Evolutionary conservation across 352 stramenopile species (phyloP), one percentile per base, ranked within the genome.

Genomic region (Phytophthora sp.): DNA sequence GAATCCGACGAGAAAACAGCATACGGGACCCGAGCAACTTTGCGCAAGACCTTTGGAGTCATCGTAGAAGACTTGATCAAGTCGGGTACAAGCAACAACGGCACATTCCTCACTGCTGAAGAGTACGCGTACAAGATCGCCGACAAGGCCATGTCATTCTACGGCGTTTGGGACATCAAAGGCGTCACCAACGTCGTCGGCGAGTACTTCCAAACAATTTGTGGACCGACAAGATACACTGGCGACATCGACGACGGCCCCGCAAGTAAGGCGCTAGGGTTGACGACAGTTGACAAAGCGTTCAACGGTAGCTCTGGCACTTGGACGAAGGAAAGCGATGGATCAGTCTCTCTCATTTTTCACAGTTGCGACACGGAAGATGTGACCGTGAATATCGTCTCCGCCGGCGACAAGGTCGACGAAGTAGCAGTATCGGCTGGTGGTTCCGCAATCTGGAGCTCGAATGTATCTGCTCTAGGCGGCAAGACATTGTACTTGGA

Each of bases 361-460:
- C 3, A 32, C 13, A 60, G 52, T n/a, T 44, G 30, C 7, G 51
- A 59, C 30, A 50, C 18, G 12, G 24, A 59, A 23, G 51, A 50
- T 17, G 51, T 59, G 18, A 60, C 39, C 9, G 52, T 60, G 13
- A 60, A 60, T 5, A 52, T 60, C 10, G 13, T 44, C 11, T 60
- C 52, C 9, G 52, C 38, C 7, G 52, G 52, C 27, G 43, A 51
- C 26, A 60, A 60, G 12, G 26, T 52, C 15, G 39, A 60, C 28
- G 30, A 51, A 23, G 38, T 60, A 13, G 28, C n/a, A 5, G 52
- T 60, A 2, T 17, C 38, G 9, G 38, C 52, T 51, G 52, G 52
- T 26, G 41, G 52, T 26, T 17, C 28, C 2, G 38, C 52, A 9
- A 60, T 39, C n/a, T 60, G 52, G 28, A 43, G 18, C 39, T 49